Evolutionary conservation across 805 yeast species (phyloP).

Genomic region (Debaryomyces hansenii): DNA sequence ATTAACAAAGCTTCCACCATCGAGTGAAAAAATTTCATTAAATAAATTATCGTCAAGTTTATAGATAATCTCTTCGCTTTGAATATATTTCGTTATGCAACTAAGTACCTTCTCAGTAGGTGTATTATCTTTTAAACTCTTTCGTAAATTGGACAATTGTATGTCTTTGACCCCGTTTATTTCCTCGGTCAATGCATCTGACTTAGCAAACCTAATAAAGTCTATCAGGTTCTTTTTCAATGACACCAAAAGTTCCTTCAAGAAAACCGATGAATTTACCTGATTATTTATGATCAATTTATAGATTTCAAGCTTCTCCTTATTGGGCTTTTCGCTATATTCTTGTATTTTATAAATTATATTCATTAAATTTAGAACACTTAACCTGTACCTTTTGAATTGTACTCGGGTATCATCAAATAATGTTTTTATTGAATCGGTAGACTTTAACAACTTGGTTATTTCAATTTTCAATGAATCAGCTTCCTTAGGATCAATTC

Average conservation of each 20-base stretch:
- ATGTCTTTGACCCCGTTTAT: slow-evolving; percentile 14
- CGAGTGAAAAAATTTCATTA: slow-evolving; percentile 32
- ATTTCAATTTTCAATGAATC: slow-evolving; percentile 8
- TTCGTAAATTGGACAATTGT: neutral
- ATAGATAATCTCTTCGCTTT: neutral
- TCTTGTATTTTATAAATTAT: slow-evolving; percentile 19
- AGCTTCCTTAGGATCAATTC: neutral
- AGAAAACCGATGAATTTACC: slow-evolving; percentile 23
- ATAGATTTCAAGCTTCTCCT: slow-evolving; percentile 32
- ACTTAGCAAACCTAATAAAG: neutral
- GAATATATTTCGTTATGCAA: neutral
- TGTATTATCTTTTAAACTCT: neutral
- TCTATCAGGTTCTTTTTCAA: slow-evolving; percentile 1
- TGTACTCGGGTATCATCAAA: slow-evolving; percentile 15
- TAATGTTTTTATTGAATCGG: slow-evolving; percentile 11
- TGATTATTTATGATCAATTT: slow-evolving; percentile 28
- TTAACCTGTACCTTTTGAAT: slow-evolving; percentile 23
- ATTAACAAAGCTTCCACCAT: slow-evolving; percentile 17
- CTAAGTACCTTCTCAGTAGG: neutral
- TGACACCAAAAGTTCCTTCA: slow-evolving; percentile 19
- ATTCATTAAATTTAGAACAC: slow-evolving; percentile 25
- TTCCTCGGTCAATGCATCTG: slow-evolving; percentile 2
- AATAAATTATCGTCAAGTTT: slow-evolving; percentile 25
- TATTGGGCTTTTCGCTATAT: slow-evolving; percentile 3
- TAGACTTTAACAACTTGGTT: slow-evolving; percentile 13